Conservation (phyloP, 805 yeast genomes). For the Saccharomycopsis olivae region DNA sequence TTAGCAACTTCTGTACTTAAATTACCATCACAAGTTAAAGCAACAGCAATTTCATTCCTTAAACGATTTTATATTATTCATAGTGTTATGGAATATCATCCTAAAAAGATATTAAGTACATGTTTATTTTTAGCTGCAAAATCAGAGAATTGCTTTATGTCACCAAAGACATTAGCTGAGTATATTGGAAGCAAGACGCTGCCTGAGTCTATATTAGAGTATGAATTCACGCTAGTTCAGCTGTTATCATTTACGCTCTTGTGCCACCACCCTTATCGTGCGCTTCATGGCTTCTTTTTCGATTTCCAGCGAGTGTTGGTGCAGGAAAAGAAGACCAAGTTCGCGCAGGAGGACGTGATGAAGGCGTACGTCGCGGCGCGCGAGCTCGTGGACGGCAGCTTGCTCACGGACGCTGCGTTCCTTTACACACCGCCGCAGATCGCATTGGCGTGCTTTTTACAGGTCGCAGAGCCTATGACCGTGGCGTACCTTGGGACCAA, state of each 20-base stretch:
- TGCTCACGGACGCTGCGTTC: conserved; percentile 67
- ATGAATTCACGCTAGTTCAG: conserved; percentile 71
- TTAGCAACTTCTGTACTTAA: conserved; percentile 56
- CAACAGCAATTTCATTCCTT: conserved; percentile 80
- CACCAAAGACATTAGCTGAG: conserved; percentile 69
- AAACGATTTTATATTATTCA: conserved; percentile 69
- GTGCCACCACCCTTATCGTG: conserved; percentile 82
- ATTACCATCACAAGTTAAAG: conserved; percentile 74
- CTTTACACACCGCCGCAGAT: conserved; percentile 90
- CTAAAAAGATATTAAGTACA: conserved; percentile 69
- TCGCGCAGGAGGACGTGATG: conserved; percentile 8
- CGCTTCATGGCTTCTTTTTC: conserved; percentile 89
- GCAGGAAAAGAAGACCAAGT: conserved; percentile 15
- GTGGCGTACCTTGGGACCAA: conserved; percentile 61
- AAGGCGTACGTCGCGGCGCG: conserved; percentile 62
- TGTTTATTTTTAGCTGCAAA: conserved; percentile 88
- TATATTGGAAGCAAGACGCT: conserved; percentile 41
- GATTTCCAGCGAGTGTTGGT: conserved; percentile 66
- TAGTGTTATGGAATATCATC: conserved; percentile 82
- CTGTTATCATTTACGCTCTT: conserved; percentile 67
- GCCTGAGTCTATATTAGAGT: conserved; percentile 54
- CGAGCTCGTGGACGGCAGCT: conserved; percentile 51
- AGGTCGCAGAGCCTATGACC: conserved; percentile 51
- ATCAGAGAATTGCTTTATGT: conserved; percentile 81
- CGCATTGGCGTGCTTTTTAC: conserved; percentile 76